phyloP scores from a whole-genome alignment of 2,329 filamentous ascomycete species.

The Teratosphaeria epicoccoides region DNA sequence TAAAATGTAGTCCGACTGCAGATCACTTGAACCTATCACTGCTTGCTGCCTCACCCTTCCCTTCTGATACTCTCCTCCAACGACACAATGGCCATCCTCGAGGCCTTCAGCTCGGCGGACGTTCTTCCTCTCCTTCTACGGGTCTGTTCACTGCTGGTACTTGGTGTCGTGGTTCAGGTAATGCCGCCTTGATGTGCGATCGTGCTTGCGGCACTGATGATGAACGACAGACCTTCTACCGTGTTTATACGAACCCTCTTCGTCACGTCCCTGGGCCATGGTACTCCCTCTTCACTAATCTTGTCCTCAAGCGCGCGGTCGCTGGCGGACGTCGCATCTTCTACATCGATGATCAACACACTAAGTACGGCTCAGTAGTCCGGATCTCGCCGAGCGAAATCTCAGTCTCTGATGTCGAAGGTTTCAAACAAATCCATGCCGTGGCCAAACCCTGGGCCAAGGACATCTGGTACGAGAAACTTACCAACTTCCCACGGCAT shows the following conservation, averaged over 20 bases:
- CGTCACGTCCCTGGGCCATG: constrained; percentile 22
- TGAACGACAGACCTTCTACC: neutral
- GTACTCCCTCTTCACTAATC: constrained; percentile 14
- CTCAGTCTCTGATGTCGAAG: constrained; percentile 18
- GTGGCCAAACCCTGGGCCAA: constrained; percentile 21
- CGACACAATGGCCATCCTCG: neutral
- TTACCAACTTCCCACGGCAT: constrained; percentile 12
- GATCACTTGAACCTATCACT: neutral
- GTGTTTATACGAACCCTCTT: constrained; percentile 12
- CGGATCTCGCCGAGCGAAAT: constrained; percentile 22
- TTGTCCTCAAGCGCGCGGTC: constrained; percentile 28
- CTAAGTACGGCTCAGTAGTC: constrained; percentile 22
- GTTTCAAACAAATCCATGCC: constrained; percentile 23
- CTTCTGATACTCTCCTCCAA: neutral
- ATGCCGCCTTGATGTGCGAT: neutral
- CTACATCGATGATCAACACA: constrained; percentile 30
- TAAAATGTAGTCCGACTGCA: neutral
- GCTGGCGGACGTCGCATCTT: constrained; percentile 29
- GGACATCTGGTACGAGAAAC: constrained; percentile 18
- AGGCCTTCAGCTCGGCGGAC: neutral
- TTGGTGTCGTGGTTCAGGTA: neutral
- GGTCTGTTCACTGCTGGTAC: neutral
- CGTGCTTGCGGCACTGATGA: neutral
- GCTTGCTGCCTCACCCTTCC: neutral
- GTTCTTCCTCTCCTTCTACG: neutral